Evolutionary conservation across 192 early-diverging fungal species (phyloP).

Genomic region (Coemansia sp.): DNA sequence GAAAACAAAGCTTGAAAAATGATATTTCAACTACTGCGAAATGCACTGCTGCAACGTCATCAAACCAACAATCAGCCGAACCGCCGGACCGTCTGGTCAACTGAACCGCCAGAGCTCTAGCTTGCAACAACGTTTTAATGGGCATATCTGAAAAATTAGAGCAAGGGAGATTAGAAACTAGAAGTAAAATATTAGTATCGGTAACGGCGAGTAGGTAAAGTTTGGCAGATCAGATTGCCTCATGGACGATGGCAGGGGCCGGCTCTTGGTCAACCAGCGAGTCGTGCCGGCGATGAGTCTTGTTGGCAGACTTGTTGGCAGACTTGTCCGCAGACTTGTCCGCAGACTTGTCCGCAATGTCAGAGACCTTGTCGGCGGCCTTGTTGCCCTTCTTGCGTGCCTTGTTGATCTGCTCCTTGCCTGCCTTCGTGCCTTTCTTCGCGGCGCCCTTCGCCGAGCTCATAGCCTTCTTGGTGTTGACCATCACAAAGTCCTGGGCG

Average conservation of each 20-base stretch:
- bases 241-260: background rate
- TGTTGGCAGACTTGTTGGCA: background rate
- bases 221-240: background rate
- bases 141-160: too few relatives aligned
- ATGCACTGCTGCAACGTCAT: background rate
- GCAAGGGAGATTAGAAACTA: too few relatives aligned
- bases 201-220: background rate
- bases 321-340: background rate
- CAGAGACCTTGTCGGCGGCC: background rate
- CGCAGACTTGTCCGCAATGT: background rate
- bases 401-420: conserved; percentile 23
- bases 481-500: conserved; percentile 14
- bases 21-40: background rate
- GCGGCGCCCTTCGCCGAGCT: conserved; percentile 12
- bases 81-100: too few relatives aligned
- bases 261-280: conserved; percentile 1
- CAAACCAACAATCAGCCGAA: background rate
- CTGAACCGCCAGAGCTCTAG: background rate
- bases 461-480: conserved; percentile 25
- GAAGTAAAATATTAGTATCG: background rate
- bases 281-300: background rate
- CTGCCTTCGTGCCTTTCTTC: conserved; percentile 21
- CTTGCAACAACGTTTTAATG: too few relatives aligned
- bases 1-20: background rate
- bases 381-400: conserved; percentile 7